Base-by-base conservation (phyloP, 2,329 filamentous ascomycete genomes). In the Fusarium austroafricanum region DNA sequence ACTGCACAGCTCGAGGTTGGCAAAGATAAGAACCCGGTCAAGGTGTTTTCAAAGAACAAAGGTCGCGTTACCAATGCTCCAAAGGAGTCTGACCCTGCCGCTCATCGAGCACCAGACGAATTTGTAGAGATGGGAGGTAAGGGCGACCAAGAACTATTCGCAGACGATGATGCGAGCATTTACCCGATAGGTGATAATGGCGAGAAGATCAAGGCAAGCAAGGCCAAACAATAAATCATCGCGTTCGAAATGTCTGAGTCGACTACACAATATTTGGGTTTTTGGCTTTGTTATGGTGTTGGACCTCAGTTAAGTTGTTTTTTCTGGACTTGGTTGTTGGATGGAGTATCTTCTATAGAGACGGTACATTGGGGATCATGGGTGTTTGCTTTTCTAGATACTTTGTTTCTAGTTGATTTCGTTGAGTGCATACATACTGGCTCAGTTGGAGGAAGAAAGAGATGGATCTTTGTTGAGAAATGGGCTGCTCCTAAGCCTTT, bases 101-200 rank as follows among this genome's bases (percentile, higher is more conserved):
- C 88, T 31, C 83, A 89, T 63, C 85, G 93, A 56, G 86, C 88
- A 31, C 85, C 92, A 0, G 83, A 86, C 7, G 93, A 96, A 73
- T 98, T 97, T 71, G 90, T 93, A 78, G 87, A 90, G 65, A 86
- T 96, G 83, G 95, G 95, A 38, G 93, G 93, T 17, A 92, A 92
- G 73, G 95, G 94, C 7, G 95, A 98, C 74, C 89, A 93, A 78
- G 83, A 86, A 42, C 83, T 97, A 15, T 97, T 90, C 76, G 87
- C 86, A 11, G 83, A 92, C 49, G 90, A 92, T 53, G 77, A 76
- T 23, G 78, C 75, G 37, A 87, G 84, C 72, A 80, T 83, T 59
- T 88, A 88, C 71, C 77, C 82, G 14, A 77, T 54, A 49, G 74
- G 68, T 17, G 78, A 80, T 12, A 71, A 71, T 26, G 64, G 65